Percentiles rank a stretch among this genome's conserved stretches.
These are phyloP conservation scores for Phoma sp. DNA, from an alignment of 2,329 filamentous ascomycete species.

Conservation along the genomic window DNA sequence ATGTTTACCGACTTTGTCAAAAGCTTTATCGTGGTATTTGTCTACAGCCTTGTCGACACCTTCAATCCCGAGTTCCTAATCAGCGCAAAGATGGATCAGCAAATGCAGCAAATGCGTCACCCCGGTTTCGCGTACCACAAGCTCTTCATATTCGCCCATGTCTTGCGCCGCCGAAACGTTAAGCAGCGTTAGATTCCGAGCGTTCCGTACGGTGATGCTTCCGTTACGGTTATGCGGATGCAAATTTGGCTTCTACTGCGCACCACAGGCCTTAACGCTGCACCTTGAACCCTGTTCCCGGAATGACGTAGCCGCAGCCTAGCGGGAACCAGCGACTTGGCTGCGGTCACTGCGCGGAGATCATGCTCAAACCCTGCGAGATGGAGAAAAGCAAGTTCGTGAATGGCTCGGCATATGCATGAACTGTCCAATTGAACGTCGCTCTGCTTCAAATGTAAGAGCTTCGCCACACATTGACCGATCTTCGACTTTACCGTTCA, in stretches of 20 bases:
- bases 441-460: too few species aligned
- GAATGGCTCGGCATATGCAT: not conserved
- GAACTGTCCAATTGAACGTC: too few species aligned
- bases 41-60: constrained; percentile 39
- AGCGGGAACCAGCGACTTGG: constrained; percentile 14
- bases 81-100: constrained; percentile 17
- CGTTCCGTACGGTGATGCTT: constrained; percentile 19
- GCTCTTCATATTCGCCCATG: constrained; percentile 36
- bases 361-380: not conserved
- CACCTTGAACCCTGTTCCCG: constrained; percentile 4
- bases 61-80: constrained; percentile 46
- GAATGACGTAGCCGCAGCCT: constrained; percentile 9
- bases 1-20: constrained; percentile 26
- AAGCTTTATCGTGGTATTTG: constrained; percentile 40
- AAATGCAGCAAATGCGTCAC: constrained; percentile 7
- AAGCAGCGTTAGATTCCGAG: constrained; percentile 18
- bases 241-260: constrained; percentile 6
- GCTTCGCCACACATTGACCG: too few species aligned
- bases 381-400: not conserved
- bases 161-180: constrained; percentile 6
- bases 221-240: constrained; percentile 16
- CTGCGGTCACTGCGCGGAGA: constrained; percentile 14
- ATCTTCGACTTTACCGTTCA: too few species aligned
- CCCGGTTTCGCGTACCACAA: constrained; percentile 31
- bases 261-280: not conserved